Base-by-base conservation (phyloP, 2,329 filamentous ascomycete genomes). In the Claviceps fusiformis region DNA sequence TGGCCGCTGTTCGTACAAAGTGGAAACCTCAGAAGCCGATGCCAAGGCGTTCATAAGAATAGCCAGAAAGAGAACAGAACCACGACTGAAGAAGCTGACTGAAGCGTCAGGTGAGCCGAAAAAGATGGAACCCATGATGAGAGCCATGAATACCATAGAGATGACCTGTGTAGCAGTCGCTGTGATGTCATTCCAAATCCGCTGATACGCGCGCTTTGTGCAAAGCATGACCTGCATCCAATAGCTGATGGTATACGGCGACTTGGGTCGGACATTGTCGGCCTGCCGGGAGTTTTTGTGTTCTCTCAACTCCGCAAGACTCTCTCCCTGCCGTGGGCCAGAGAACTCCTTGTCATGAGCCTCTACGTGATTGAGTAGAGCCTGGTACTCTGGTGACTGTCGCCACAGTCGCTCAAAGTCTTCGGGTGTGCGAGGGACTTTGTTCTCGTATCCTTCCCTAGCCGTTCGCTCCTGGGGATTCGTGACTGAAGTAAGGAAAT, bases 401-500 rank as follows among this genome's bases (percentile, higher is more conserved):
- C 65, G 65, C 75, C 75, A 77, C 53, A 69, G 69, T 1, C 58
- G 55, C 58, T 76, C 84, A 61, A 89, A 89, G 1, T 88, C 86
- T 49, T 87, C 83, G 0, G 86, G 75, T 0, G 85, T 88, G 3
- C 83, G 75, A 0, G 86, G 86, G 0, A 85, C 80, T 50, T 71
- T 72, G 55, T 73, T 68, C 61, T 87, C 82, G 68, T 78, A 83
- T 0, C 85, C 85, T 7, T 73, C 62, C 1, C 73, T 72, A 0
- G 77, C 67, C 49, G 71, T 69, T 35, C 85, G 75, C 66, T 87
- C 84, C 0, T 70, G 65, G 0, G 82, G 81, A 60, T 83, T 85
- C 0, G 85, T 87, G 31, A 88, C 71, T 0, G 81, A 82, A 0
- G 85, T 88, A 11, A 88, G 70, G 62, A 88, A 88, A 61, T 88